These are phyloP conservation scores for Eucalyptus virginea DNA, from an alignment of 345 rosid species.

Conservation along the genomic window DNA sequence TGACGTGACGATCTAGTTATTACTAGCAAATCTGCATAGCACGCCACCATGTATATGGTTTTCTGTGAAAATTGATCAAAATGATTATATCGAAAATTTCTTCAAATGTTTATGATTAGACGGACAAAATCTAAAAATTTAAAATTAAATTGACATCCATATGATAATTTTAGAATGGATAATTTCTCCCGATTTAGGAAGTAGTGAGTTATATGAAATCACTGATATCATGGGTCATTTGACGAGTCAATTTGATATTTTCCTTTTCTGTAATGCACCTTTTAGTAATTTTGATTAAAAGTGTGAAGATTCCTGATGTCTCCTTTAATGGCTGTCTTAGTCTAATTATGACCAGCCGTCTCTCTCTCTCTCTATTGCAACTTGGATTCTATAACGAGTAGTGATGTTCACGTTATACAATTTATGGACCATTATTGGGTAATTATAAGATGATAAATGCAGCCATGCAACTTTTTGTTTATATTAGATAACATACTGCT, in stretches of 20 bases:
- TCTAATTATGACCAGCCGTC: neutral
- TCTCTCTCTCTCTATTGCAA: neutral
- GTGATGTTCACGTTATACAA: neutral
- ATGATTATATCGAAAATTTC: fast-evolving
- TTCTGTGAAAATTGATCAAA: fast-evolving
- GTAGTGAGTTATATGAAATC: neutral
- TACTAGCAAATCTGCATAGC: neutral
- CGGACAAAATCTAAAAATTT: fast-evolving
- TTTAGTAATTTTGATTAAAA: neutral
- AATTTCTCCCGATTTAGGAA: neutral
- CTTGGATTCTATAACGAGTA: neutral
- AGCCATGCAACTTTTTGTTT: neutral
- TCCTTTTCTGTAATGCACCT: neutral
- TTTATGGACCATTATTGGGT: neutral
- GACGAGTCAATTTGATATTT: neutral
- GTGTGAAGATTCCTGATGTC: neutral
- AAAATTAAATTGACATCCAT: neutral
- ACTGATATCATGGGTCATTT: neutral
- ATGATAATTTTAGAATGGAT: neutral
- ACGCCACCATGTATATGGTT: fast-evolving
- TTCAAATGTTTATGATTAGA: neutral
- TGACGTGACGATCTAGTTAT: fast-evolving
- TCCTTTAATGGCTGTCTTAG: neutral
- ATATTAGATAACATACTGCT: neutral
- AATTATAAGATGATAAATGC: neutral